These are phyloP conservation scores for Aureobasidium musti DNA, from an alignment of 2,329 filamentous ascomycete species.

Conservation along the genomic window DNA sequence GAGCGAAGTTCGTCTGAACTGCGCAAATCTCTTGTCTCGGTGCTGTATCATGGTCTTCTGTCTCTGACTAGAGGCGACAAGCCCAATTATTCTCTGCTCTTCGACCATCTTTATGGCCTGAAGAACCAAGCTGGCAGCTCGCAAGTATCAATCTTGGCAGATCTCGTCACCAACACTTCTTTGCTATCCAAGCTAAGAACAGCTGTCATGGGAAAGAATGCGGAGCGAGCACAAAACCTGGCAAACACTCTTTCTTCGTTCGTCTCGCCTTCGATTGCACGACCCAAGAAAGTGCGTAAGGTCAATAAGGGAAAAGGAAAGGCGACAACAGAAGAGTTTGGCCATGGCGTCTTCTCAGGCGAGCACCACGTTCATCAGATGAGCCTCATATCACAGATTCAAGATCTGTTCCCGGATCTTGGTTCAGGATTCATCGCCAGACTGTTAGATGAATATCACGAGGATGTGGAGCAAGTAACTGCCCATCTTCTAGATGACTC, in stretches of 20 bases:
- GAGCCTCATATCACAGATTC: slow-evolving; percentile 84
- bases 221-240: slow-evolving; percentile 60
- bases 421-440: slow-evolving; percentile 79
- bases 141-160: slow-evolving; percentile 68
- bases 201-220: slow-evolving; percentile 55
- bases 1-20: slow-evolving; percentile 63
- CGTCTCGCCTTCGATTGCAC: slow-evolving; percentile 56
- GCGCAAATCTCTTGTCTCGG: slow-evolving; percentile 68
- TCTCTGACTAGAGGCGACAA: slow-evolving; percentile 67
- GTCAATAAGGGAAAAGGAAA: slow-evolving; percentile 67
- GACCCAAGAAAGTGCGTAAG: slow-evolving; percentile 56
- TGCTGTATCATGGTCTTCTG: slow-evolving; percentile 72
- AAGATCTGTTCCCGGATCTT: slow-evolving; percentile 87
- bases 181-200: slow-evolving; percentile 65
- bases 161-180: slow-evolving; percentile 78
- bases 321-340: slow-evolving; percentile 39
- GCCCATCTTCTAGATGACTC: slow-evolving; percentile 78
- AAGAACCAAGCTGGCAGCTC: slow-evolving; percentile 70
- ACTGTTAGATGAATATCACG: slow-evolving; percentile 75
- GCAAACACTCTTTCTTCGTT: slow-evolving; percentile 63
- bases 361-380: slow-evolving; percentile 75
- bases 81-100: slow-evolving; percentile 71
- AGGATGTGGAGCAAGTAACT: slow-evolving; percentile 77
- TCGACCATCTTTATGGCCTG: slow-evolving; percentile 81
- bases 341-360: slow-evolving; percentile 42